Evolutionary conservation across 2,329 filamentous ascomycete species (phyloP).

Genomic region (Metarhizium humberi): DNA sequence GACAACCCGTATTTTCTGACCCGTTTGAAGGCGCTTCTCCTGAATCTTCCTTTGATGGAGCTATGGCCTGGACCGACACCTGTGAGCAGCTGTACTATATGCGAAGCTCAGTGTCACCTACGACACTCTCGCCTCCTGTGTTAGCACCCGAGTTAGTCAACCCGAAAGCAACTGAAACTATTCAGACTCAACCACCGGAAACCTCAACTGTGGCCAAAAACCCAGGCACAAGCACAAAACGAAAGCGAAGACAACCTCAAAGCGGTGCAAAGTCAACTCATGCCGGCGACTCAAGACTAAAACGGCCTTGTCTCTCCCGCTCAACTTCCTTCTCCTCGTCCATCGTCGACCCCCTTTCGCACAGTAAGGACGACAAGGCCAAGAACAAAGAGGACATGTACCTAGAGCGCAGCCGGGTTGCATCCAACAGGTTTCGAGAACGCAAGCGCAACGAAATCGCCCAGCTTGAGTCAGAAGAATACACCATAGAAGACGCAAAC

Average conservation of each 20-base stretch:
- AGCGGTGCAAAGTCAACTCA: background rate
- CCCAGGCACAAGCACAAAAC: background rate
- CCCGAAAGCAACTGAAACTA: background rate
- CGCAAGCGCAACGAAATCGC: constrained; percentile 12
- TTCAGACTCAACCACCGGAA: background rate
- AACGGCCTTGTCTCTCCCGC: background rate
- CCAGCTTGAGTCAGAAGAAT: constrained; percentile 10
- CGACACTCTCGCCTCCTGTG: background rate
- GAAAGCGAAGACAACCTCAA: background rate
- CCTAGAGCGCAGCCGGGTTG: constrained; percentile 14
- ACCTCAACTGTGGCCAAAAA: background rate
- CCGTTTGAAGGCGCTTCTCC: background rate
- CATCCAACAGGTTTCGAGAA: constrained; percentile 16
- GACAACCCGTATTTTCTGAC: background rate
- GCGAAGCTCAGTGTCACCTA: background rate
- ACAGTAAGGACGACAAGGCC: background rate
- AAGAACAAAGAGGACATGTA: background rate
- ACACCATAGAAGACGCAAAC: constrained; percentile 10
- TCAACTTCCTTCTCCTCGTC: background rate
- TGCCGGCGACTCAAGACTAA: background rate
- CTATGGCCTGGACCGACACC: background rate
- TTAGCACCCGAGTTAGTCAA: background rate
- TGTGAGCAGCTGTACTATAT: background rate
- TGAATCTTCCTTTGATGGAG: background rate
- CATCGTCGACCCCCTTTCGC: background rate